Evolutionary conservation across 176 grass and related monocot genomes (phyloP).

Genomic region (Otatea glauca): DNA sequence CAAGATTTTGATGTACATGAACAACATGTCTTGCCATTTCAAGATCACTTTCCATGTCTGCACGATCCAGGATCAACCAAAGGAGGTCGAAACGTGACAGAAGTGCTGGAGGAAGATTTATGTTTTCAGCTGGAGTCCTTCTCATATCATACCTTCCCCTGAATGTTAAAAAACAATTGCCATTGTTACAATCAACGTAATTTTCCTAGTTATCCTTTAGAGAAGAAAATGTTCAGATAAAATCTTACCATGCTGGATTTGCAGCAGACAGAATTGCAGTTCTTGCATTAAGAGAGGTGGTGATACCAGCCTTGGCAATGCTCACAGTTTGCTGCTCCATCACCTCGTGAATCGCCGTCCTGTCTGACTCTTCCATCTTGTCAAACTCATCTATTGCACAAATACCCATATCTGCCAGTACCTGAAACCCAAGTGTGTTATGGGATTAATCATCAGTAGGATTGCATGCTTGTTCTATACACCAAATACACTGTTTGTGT

Average conservation of each 20-base stretch:
- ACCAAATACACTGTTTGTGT: conserved; percentile 30
- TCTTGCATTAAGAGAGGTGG: conserved; percentile 97
- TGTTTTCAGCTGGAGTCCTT: conserved; percentile 99
- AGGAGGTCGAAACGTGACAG: conserved; percentile 95
- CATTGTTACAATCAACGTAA: conserved; percentile 17
- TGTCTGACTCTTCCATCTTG: conserved; percentile 99
- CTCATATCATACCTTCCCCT: conserved; percentile 99
- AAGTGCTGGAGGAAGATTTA: conserved; percentile 98
- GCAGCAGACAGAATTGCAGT: conserved; percentile 93
- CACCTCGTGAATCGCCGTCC: conserved; percentile 98
- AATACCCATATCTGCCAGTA: conserved; percentile 96
- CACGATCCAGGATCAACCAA: conserved; percentile 97
- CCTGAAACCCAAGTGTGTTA: conserved; percentile 57
- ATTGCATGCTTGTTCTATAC: background rate
- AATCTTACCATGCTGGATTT: conserved; percentile 91
- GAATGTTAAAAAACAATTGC: conserved; percentile 31
- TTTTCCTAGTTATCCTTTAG: conserved; percentile 3
- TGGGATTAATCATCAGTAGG: conserved; percentile 15
- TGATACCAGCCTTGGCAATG: conserved; percentile 98
- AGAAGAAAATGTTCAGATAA: conserved; percentile 26
- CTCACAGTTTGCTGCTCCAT: conserved; percentile 99
- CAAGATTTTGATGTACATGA: conserved; percentile 96
- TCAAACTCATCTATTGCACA: conserved; percentile 99
- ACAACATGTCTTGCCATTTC: conserved; percentile 97
- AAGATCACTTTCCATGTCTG: conserved; percentile 98